A percentile compares a stretch with the other conserved stretches of the same genome.
phyloP scores from a whole-genome alignment of 306 rosid genomes.

The Fagus sylvatica region DNA sequence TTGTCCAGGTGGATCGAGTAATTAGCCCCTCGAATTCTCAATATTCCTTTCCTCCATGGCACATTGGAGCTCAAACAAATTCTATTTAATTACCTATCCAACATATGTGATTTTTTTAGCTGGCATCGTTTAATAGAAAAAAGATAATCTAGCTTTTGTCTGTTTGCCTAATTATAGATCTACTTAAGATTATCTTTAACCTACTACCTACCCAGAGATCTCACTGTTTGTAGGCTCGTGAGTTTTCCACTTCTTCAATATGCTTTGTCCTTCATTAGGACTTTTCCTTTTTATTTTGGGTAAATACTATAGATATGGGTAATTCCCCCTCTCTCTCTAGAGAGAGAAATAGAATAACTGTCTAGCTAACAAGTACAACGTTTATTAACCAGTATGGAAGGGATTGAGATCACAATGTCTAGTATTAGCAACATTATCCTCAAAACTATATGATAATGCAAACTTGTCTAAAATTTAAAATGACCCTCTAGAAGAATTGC shows the following conservation, averaged over 20 bases:
- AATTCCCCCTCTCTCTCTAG: too few relatives aligned
- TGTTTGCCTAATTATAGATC: conserved; percentile 37
- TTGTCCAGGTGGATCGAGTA: conserved; percentile 8
- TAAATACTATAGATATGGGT: neutral
- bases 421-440: neutral
- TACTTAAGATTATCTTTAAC: conserved; percentile 15
- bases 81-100: neutral
- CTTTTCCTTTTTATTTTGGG: neutral
- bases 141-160: conserved; percentile 36
- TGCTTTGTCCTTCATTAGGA: neutral
- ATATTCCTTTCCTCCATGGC: neutral
- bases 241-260: conserved; percentile 26
- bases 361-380: neutral
- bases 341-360: neutral
- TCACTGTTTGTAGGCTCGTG: conserved; percentile 27
- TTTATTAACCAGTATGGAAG: neutral
- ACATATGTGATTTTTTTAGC: conserved; percentile 20
- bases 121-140: conserved; percentile 11
- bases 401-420: neutral
- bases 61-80: neutral
- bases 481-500: neutral
- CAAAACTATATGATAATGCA: neutral
- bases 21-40: conserved; percentile 1
- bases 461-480: neutral
- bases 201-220: conserved; percentile 29